These are phyloP conservation scores for Mycogone perniciosa DNA, from an alignment of 2,329 filamentous ascomycete species.

Conservation along the genomic window DNA sequence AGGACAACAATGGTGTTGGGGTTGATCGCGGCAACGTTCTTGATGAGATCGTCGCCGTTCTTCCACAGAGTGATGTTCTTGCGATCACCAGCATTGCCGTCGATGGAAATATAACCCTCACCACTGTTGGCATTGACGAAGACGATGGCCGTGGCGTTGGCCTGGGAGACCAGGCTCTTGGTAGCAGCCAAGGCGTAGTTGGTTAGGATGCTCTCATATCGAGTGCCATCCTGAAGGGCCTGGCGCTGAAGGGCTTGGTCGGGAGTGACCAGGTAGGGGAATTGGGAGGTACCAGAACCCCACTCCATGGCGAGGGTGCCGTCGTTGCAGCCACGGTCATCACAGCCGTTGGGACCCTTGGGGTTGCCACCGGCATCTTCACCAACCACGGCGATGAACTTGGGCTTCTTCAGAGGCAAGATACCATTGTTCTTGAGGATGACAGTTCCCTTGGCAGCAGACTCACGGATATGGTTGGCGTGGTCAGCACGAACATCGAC, in stretches of 20 bases:
- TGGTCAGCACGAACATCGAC: slow-evolving; percentile 80
- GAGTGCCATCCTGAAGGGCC: slow-evolving; percentile 51
- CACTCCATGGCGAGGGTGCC: slow-evolving; percentile 69
- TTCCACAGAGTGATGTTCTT: slow-evolving; percentile 91
- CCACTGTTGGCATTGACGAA: slow-evolving; percentile 86
- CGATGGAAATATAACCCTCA: slow-evolving; percentile 79
- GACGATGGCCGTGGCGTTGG: slow-evolving; percentile 68
- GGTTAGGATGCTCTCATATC: slow-evolving; percentile 61
- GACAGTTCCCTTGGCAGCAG: slow-evolving; percentile 75
- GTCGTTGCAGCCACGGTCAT: slow-evolving; percentile 55
- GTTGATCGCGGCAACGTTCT: slow-evolving; percentile 69
- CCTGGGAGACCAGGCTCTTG: slow-evolving; percentile 52
- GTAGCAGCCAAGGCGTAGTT: slow-evolving; percentile 59
- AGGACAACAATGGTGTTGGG: slow-evolving; percentile 90
- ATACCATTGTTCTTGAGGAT: slow-evolving; percentile 78
- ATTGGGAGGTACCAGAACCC: slow-evolving; percentile 69
- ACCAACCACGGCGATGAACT: slow-evolving; percentile 70
- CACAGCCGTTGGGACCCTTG: slow-evolving; percentile 72
- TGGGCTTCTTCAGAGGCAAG: slow-evolving; percentile 73
- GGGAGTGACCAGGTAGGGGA: slow-evolving; percentile 71
- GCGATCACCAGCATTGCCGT: slow-evolving; percentile 79
- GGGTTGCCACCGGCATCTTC: slow-evolving; percentile 74
- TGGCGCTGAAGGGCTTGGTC: slow-evolving; percentile 61
- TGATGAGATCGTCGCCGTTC: slow-evolving; percentile 71
- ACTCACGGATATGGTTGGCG: slow-evolving; percentile 63